Conservation (phyloP, 2,329 filamentous ascomycete genomes). For the Ceratocystis diversiconidia region DNA sequence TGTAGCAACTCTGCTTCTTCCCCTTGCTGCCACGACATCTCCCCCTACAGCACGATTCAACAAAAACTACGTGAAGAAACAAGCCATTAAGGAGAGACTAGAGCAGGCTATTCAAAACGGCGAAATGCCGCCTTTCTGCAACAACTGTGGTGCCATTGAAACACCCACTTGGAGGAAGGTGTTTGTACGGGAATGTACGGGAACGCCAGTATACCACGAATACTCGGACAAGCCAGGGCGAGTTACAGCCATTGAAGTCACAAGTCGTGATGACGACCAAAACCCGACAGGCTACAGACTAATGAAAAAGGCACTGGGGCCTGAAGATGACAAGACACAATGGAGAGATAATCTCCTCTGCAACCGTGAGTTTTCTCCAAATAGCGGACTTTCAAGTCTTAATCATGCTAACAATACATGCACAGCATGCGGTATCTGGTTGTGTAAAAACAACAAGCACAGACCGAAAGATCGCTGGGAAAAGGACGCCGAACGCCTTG, state of each 20-base stretch:
- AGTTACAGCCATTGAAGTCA: constrained; percentile 58
- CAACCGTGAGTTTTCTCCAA: constrained; percentile 51
- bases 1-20: constrained; percentile 22
- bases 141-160: constrained; percentile 87
- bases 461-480: constrained; percentile 76
- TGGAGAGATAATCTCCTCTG: constrained; percentile 69
- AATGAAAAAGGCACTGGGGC: constrained; percentile 57
- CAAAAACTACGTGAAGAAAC: constrained; percentile 52
- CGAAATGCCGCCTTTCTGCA: constrained; percentile 75
- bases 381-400: constrained; percentile 18
- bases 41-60: constrained; percentile 33
- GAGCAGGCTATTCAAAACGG: constrained; percentile 58
- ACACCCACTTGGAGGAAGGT: constrained; percentile 94
- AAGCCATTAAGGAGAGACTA: constrained; percentile 43
- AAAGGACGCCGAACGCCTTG: constrained; percentile 41
- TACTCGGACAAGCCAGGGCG: constrained; percentile 58
- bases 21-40: constrained; percentile 26
- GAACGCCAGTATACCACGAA: constrained; percentile 54
- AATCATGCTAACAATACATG: constrained; percentile 23
- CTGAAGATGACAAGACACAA: constrained; percentile 46
- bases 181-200: constrained; percentile 62
- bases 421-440: constrained; percentile 78
- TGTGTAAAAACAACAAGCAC: constrained; percentile 74
- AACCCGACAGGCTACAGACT: constrained; percentile 55
- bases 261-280: constrained; percentile 48